phyloP scores from a whole-genome alignment of 257 asterid species.

The Plantago major region DNA sequence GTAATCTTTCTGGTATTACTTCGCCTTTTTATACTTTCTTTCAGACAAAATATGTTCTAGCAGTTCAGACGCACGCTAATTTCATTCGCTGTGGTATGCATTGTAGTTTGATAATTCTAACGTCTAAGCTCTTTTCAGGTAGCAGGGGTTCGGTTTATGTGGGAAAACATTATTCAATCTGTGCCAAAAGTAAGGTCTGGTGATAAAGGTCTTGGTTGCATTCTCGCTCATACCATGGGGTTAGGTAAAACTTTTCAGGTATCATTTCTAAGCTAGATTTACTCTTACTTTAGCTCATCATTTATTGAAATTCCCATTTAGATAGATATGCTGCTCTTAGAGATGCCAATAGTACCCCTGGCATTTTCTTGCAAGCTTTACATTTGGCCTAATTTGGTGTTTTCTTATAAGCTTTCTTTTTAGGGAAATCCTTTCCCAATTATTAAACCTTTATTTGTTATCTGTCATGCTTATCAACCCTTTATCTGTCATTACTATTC shows the following conservation, averaged over 20 bases:
- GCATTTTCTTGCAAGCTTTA: not conserved
- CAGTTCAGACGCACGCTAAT: not conserved
- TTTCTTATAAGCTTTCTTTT: no score
- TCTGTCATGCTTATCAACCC: no score
- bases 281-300: constrained; percentile 9
- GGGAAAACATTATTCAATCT: constrained; percentile 91
- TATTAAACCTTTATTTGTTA: no score
- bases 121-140: constrained; percentile 42
- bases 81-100: constrained; percentile 10
- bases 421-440: no score
- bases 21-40: no score
- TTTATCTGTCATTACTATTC: no score
- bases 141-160: constrained; percentile 91
- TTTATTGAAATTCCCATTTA: constrained; percentile 5
- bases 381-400: no score
- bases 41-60: no score
- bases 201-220: constrained; percentile 98
- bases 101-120: constrained; percentile 4
- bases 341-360: constrained; percentile 3
- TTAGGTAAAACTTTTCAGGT: constrained; percentile 98
- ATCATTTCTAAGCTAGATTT: constrained; percentile 26
- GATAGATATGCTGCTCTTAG: constrained; percentile 7
- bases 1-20: no score
- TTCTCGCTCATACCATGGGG: constrained; percentile 99
- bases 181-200: constrained; percentile 76